phyloP scores from a whole-genome alignment of 2,329 filamentous ascomycete genomes.

The Achaetomium macrosporum region DNA sequence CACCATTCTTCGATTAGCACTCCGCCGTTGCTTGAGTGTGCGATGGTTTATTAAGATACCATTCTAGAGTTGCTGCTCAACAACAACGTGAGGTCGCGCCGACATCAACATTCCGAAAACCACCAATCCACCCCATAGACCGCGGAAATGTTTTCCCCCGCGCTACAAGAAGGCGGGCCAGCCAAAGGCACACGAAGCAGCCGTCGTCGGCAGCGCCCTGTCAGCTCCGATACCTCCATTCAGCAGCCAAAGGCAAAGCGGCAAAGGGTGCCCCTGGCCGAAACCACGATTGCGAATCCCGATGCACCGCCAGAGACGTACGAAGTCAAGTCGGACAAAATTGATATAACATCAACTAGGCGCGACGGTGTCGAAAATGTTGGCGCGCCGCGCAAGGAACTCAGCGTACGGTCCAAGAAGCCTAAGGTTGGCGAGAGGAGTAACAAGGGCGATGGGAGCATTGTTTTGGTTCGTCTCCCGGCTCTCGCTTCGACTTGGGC shows the following conservation, averaged over 20 bases:
- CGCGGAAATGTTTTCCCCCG: slow-evolving; percentile 53
- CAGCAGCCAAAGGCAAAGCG: slow-evolving; percentile 59
- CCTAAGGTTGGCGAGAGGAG: slow-evolving; percentile 56
- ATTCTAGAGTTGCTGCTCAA: not conserved
- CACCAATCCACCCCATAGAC: slow-evolving; percentile 6
- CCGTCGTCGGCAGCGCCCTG: slow-evolving; percentile 55
- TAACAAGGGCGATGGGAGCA: slow-evolving; percentile 61
- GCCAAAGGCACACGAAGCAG: slow-evolving; percentile 51
- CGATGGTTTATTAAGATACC: slow-evolving; percentile 13
- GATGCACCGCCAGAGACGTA: slow-evolving; percentile 47
- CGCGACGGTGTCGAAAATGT: slow-evolving; percentile 43
- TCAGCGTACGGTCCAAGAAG: slow-evolving; percentile 58
- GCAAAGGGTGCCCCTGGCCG: slow-evolving; percentile 51
- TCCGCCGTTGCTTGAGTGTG: slow-evolving; percentile 1
- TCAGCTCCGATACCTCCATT: slow-evolving; percentile 47
- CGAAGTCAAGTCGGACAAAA: slow-evolving; percentile 50
- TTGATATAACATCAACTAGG: slow-evolving; percentile 39
- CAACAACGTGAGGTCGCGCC: slow-evolving; percentile 16
- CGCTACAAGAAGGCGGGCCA: slow-evolving; percentile 45
- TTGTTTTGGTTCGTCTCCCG: slow-evolving; percentile 51
- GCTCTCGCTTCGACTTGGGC: not conserved
- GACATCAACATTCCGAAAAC: slow-evolving; percentile 5
- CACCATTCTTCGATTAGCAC: slow-evolving; percentile 3
- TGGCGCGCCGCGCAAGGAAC: slow-evolving; percentile 38
- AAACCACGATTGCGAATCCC: slow-evolving; percentile 51